Evolutionary conservation across 768 basidiomycete genomes (phyloP).

Genomic region (Psilocybe cyanescens): DNA sequence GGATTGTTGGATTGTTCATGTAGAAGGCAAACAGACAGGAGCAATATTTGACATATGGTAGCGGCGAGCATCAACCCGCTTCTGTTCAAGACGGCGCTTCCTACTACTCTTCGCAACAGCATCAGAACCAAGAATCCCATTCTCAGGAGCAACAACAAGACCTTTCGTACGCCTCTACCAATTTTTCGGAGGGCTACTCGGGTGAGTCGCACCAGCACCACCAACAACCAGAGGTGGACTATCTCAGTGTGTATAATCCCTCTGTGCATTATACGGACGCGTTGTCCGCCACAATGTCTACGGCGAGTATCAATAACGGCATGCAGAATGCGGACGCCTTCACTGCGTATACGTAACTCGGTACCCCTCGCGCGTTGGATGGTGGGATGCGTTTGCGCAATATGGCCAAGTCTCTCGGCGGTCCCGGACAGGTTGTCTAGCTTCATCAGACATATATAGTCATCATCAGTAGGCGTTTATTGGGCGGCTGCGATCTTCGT

Average conservation of each 20-base stretch:
- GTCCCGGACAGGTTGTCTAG: background rate
- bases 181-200: slow-evolving; percentile 13
- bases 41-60: slow-evolving; percentile 19
- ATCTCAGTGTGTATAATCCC: slow-evolving; percentile 14
- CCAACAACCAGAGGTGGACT: slow-evolving; percentile 15
- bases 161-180: slow-evolving; percentile 11
- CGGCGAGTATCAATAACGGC: slow-evolving; percentile 22
- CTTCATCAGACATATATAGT: background rate
- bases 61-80: slow-evolving; percentile 13
- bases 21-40: slow-evolving; percentile 16
- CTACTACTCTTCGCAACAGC: slow-evolving; percentile 14
- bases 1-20: background rate
- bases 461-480: background rate
- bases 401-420: background rate
- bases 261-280: slow-evolving; percentile 16
- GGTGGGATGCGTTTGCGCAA: background rate
- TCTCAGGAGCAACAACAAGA: slow-evolving; percentile 13
- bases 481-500: background rate
- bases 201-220: slow-evolving; percentile 17
- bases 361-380: background rate
- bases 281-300: slow-evolving; percentile 11
- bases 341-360: slow-evolving; percentile 20
- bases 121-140: slow-evolving; percentile 13
- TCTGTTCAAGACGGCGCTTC: slow-evolving; percentile 14
- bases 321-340: slow-evolving; percentile 24